Conservation (phyloP, 306 rosid species). For the Potentilla sterilis region DNA sequence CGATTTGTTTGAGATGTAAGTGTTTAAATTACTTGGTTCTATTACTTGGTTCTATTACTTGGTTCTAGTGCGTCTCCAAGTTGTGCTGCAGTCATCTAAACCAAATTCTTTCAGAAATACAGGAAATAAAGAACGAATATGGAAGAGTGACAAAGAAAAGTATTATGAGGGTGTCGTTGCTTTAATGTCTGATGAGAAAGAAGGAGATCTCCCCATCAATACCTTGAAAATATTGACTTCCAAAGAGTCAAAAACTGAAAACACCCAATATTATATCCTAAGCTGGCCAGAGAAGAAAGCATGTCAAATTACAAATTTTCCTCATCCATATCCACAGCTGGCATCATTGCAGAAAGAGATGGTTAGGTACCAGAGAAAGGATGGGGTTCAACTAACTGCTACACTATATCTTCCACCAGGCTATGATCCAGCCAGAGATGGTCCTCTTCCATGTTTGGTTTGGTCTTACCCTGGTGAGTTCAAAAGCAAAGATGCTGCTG, state of each 20-base stretch:
- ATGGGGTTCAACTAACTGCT: constrained; percentile 96
- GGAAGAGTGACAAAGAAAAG: constrained; percentile 86
- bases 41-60: too few relatives aligned
- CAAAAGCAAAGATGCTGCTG: constrained; percentile 98
- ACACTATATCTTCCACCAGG: constrained; percentile 94
- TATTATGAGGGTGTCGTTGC: constrained; percentile 84
- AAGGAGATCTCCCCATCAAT: constrained; percentile 74
- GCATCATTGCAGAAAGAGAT: constrained; percentile 92
- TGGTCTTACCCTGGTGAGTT: constrained; percentile 99
- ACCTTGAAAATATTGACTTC: constrained; percentile 77
- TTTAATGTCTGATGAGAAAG: constrained; percentile 88
- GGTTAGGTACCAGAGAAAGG: constrained; percentile 93
- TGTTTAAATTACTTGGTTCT: constrained; percentile 30
- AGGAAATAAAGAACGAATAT: constrained; percentile 84
- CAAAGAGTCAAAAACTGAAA: constrained; percentile 95
- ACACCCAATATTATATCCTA: constrained; percentile 78
- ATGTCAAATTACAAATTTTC: constrained; percentile 77
- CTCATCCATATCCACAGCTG: constrained; percentile 98
- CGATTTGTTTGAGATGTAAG: constrained; percentile 94
- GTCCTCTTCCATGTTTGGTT: constrained; percentile 91
- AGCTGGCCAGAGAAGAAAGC: constrained; percentile 80
- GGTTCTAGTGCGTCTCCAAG: constrained; percentile 17
- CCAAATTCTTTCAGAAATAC: constrained; percentile 72
- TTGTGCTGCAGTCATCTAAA: constrained; percentile 31
- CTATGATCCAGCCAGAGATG: constrained; percentile 80